Base-by-base conservation (phyloP, 2,329 filamentous ascomycete genomes). In the Sordariomycetes sp. region DNA sequence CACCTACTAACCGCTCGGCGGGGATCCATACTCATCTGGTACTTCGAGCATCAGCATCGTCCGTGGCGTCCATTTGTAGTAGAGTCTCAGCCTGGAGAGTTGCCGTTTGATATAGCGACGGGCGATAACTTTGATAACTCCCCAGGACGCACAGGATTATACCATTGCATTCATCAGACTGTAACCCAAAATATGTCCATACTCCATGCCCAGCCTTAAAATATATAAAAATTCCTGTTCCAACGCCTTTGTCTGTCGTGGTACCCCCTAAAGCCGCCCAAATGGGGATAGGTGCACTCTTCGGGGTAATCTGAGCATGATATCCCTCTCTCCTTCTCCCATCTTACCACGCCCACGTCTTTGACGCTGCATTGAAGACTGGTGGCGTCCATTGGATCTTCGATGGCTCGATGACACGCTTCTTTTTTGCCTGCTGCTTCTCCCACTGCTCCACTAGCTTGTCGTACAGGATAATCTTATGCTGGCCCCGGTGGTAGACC, bases 361-460 rank as follows among this genome's bases (percentile, higher is more conserved):
- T 81, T 64, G 85, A 89, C 16, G 88, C 89, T 1, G 93, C 92
- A 28, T 88, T 92, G 68, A 97, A 97, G 0, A 97, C 89, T 0
- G 94, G 94, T 12, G 94, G 93, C 72, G 96, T 97, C 94, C 94
- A 99, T 66, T 91, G 87, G 59, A 99, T 84, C 65, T 82, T 81
- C 22, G 83, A 80, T 0, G 92, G 79, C 61, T 96, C 88, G 62
- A 99, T 92, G 52, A 81, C 74, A 58, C 88, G 80, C 70, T 86
- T 87, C 60, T 86, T 83, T 72, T 95, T 97, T 57, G 82, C 69
- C 72, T 88, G 91, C 63, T 89, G 83, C 73, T 90, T 95, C 64
- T 91, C 88, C 63, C 88, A 81, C 66, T 89, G 84, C 69, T 87
- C 81, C 59, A 97, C 79, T 56, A 96, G 81, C 60, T 89, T 86